Evolutionary conservation across 1,284 basidiomycete genomes (phyloP).

Genomic region (Leccinum insolens): DNA sequence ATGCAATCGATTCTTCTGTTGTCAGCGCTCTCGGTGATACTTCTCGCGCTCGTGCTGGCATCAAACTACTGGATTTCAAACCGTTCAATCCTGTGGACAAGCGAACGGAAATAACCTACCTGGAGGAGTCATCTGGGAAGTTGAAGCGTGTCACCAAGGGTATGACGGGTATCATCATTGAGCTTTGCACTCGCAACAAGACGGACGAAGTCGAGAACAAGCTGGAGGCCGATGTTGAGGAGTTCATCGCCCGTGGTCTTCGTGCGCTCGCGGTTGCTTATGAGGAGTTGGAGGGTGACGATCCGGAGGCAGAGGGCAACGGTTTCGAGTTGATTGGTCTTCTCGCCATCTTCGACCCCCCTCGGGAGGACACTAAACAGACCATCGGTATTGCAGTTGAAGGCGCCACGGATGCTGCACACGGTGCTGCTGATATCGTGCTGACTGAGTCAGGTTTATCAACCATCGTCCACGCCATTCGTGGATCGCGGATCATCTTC

Average conservation of each 20-base stretch:
- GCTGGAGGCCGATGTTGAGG: conserved; percentile 94
- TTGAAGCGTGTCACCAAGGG: conserved; percentile 99
- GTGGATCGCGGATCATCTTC: conserved; percentile 85
- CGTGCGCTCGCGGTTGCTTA: conserved; percentile 96
- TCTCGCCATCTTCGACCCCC: conserved; percentile 97
- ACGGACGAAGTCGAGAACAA: conserved; percentile 87
- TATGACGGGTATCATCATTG: conserved; percentile 97
- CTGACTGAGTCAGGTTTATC: conserved; percentile 85
- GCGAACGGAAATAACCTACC: conserved; percentile 98
- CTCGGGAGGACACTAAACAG: conserved; percentile 98
- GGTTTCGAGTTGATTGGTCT: conserved; percentile 98
- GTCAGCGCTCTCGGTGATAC: conserved; percentile 80
- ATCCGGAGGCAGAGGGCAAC: conserved; percentile 84
- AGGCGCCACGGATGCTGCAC: conserved; percentile 85
- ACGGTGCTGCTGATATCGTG: conserved; percentile 62
- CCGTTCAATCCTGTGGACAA: conserved; percentile 99
- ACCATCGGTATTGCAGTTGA: conserved; percentile 92
- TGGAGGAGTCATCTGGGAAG: conserved; percentile 90
- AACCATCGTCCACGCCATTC: conserved; percentile 86
- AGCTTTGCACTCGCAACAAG: conserved; percentile 97
- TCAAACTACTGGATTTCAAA: conserved; percentile 98
- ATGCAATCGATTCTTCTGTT: conserved; percentile 92
- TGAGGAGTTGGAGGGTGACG: conserved; percentile 88
- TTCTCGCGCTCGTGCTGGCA: conserved; percentile 81
- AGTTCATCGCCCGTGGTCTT: conserved; percentile 94